These are phyloP conservation scores for Pseudogymnoascus sp. DNA, from an alignment of 2,329 filamentous ascomycete species.

Conservation along the genomic window DNA sequence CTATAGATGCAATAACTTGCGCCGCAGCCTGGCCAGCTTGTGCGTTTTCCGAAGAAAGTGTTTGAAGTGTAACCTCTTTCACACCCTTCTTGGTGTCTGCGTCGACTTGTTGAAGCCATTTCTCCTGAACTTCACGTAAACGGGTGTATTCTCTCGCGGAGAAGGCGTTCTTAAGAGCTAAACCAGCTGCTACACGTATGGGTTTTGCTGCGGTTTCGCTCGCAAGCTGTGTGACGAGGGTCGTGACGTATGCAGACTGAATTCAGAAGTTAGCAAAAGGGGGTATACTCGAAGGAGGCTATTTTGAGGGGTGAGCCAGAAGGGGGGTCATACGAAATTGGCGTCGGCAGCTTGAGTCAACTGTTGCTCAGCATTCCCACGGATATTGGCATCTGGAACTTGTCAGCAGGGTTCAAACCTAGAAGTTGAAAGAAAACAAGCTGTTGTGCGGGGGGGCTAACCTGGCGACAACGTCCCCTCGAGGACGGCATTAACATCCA, in stretches of 20 bases:
- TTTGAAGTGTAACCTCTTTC: slow-evolving; percentile 85
- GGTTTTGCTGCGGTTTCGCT: slow-evolving; percentile 77
- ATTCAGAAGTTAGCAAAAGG: slow-evolving; percentile 18
- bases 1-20: slow-evolving; percentile 92
- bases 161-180: slow-evolving; percentile 97
- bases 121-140: slow-evolving; percentile 81
- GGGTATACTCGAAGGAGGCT: slow-evolving; percentile 15
- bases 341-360: slow-evolving; percentile 85
- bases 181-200: slow-evolving; percentile 88
- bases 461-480: slow-evolving; percentile 92
- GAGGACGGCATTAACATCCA: slow-evolving; percentile 98
- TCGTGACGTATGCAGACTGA: slow-evolving; percentile 85
- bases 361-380: slow-evolving; percentile 88
- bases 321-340: slow-evolving; percentile 70
- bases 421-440: slow-evolving; percentile 13
- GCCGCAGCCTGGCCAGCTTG: slow-evolving; percentile 84
- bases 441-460: slow-evolving; percentile 39
- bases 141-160: slow-evolving; percentile 82
- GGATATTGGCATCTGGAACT: slow-evolving; percentile 71
- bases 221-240: slow-evolving; percentile 86
- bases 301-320: slow-evolving; percentile 28
- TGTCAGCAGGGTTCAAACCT: slow-evolving; percentile 28
- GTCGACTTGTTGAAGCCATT: slow-evolving; percentile 84
- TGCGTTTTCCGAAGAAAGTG: slow-evolving; percentile 68
- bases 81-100: slow-evolving; percentile 76